Evolutionary conservation across 1,284 basidiomycete genomes (phyloP), one percentile per base, ranked within the genome.

Genomic region (Ganoderma meredithae): DNA sequence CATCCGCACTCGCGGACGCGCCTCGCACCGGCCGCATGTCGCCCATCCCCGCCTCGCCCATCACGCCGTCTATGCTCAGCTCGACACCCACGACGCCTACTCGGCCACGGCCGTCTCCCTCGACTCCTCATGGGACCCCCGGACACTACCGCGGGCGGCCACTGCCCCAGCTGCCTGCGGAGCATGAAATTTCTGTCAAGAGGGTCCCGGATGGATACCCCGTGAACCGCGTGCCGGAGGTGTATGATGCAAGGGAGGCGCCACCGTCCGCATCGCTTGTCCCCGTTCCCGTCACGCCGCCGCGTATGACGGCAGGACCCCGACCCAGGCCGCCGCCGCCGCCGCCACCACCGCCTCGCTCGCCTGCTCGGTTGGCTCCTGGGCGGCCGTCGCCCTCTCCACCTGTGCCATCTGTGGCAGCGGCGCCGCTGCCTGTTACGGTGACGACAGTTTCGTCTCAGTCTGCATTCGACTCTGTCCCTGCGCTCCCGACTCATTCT

Each of bases 131-230:
- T 66, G 75, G 59, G 78, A 81, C 65, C 13, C 58, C 58, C 3
- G 58, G 58, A 15, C 58, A 60, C 22, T 81, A 81, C 52, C 76
- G 71, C 15, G 80, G 80, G 3, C 69, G 80, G 4, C 80, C 80
- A 9, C 76, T 81, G 1, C 80, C 80, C 8, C 77, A 70, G 13
- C 72, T 75, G 2, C 80, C 80, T 47, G 58, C 62, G 0, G 74
- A 73, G 60, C 71, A 68, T 25, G 43, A 61, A 61, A 59, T 53
- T 15, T 65, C 65, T 1, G 66, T 70, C 39, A 72, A 72, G 66
- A 36, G 66, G 13, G 52, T 72, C 6, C 63, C 71, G 36, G 71
- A 72, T 27, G 68, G 68, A 25, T 60, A 60, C 44, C 65, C 73
- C 55, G 65, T 72, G 31, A 67, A 70, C 25, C 65, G 71, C 40